Conservation (phyloP, 139 green algal species). For the Coelastrella sp. region DNA sequence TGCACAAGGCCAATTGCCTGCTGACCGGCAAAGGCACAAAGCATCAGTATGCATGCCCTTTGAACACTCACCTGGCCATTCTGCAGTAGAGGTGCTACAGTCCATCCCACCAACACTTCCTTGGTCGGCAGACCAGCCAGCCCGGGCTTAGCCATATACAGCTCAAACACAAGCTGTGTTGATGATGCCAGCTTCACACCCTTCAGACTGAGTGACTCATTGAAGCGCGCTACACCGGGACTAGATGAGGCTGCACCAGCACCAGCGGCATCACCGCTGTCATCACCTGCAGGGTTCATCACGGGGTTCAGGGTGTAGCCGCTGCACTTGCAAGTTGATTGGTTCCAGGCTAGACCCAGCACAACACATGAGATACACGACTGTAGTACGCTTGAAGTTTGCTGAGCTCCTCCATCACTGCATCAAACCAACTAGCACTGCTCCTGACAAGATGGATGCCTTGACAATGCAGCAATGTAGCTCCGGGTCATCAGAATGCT, state of each 20-base stretch:
- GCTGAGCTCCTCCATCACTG: too few species aligned
- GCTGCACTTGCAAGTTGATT: too few species aligned
- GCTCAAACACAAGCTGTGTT: constrained; percentile 59
- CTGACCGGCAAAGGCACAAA: too few species aligned
- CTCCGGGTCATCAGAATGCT: too few species aligned
- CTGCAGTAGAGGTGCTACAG: constrained; percentile 48
- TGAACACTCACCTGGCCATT: constrained; percentile 53
- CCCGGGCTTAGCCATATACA: constrained; percentile 57
- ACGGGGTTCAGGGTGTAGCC: too few species aligned
- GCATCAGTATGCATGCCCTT: background rate
- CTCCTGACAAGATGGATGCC: too few species aligned
- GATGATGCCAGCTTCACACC: constrained; percentile 54
- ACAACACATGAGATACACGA: too few species aligned
- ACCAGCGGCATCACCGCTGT: background rate
- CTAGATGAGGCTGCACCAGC: background rate
- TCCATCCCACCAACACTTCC: constrained; percentile 71
- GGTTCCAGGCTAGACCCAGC: too few species aligned
- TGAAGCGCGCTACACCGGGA: constrained; percentile 43
- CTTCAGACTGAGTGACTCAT: constrained; percentile 49
- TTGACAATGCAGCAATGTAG: too few species aligned
- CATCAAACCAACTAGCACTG: too few species aligned
- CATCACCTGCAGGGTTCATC: background rate
- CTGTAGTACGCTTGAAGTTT: too few species aligned
- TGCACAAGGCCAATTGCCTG: too few species aligned
- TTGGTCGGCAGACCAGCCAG: constrained; percentile 60